These are phyloP conservation scores for Cytospora schulzeri DNA, from an alignment of 2,329 filamentous ascomycete species.

Conservation along the genomic window DNA sequence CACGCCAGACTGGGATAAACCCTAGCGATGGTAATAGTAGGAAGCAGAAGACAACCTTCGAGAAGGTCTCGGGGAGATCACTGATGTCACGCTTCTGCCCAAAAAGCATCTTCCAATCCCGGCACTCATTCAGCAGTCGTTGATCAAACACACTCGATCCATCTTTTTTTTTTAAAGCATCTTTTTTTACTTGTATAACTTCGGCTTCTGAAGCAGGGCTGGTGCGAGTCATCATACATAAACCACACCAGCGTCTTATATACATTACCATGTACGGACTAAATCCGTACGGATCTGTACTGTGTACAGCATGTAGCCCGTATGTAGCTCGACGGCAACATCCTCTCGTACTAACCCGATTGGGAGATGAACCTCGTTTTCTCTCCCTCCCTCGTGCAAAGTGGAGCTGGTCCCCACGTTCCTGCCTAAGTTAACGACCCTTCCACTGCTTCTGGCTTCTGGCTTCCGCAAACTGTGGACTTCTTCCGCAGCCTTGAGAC, in stretches of 20 bases:
- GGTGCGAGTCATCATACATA: background rate
- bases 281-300: background rate
- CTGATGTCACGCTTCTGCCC: background rate
- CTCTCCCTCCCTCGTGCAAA: constrained; percentile 21
- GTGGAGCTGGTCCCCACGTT: constrained; percentile 23
- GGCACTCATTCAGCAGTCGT: too few species aligned
- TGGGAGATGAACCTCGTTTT: constrained; percentile 7
- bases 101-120: background rate
- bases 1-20: background rate
- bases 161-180: too few species aligned
- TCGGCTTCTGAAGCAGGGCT: too few species aligned
- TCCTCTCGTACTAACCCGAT: constrained; percentile 11
- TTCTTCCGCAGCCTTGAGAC: background rate
- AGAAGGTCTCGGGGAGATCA: background rate
- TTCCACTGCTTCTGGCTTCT: background rate
- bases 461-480: background rate
- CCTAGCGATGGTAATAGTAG: background rate
- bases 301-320: background rate
- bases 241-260: background rate
- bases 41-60: background rate
- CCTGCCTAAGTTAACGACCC: constrained; percentile 9
- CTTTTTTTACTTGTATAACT: too few species aligned
- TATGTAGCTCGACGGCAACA: background rate
- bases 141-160: too few species aligned
- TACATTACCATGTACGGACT: background rate